Evolutionary conservation across 306 rosid species (phyloP).

Genomic region (Vigna hirtella): DNA sequence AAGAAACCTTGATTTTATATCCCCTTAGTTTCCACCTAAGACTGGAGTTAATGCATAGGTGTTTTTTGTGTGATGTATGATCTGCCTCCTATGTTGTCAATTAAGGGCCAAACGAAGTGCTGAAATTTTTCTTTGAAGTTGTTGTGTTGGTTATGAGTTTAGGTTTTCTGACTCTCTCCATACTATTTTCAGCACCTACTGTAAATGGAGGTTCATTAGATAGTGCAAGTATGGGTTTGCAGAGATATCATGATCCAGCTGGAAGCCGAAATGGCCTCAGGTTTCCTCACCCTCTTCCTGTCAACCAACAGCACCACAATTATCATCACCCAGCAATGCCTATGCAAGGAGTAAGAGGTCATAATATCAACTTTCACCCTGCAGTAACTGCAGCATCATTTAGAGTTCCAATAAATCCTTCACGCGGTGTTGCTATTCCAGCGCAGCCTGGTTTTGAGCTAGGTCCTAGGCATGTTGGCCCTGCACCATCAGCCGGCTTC

Average conservation of each 20-base stretch:
- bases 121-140: constrained; percentile 11
- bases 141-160: constrained; percentile 23
- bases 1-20: constrained; percentile 15
- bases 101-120: constrained; percentile 15
- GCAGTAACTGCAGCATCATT: constrained; percentile 65
- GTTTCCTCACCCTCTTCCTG: constrained; percentile 67
- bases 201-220: constrained; percentile 63
- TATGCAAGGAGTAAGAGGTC: constrained; percentile 77
- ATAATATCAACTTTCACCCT: constrained; percentile 64
- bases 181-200: constrained; percentile 51
- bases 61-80: not conserved
- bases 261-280: constrained; percentile 59
- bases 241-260: constrained; percentile 75
- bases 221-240: constrained; percentile 64
- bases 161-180: constrained; percentile 34
- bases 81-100: constrained; percentile 2
- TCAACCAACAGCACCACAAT: constrained; percentile 64
- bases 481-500: constrained; percentile 62
- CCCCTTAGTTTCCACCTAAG: constrained; percentile 8
- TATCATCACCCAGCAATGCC: constrained; percentile 66
- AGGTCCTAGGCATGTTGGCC: constrained; percentile 68
- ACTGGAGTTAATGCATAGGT: constrained; percentile 8
- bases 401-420: constrained; percentile 70
- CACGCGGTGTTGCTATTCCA: constrained; percentile 55
- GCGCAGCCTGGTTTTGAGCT: constrained; percentile 68